A percentile compares a stretch with the other conserved stretches of the same genome.
These are phyloP conservation scores for Stevia rebaudiana DNA, from an alignment of 140 eudicot genomes.

Conservation along the genomic window DNA sequence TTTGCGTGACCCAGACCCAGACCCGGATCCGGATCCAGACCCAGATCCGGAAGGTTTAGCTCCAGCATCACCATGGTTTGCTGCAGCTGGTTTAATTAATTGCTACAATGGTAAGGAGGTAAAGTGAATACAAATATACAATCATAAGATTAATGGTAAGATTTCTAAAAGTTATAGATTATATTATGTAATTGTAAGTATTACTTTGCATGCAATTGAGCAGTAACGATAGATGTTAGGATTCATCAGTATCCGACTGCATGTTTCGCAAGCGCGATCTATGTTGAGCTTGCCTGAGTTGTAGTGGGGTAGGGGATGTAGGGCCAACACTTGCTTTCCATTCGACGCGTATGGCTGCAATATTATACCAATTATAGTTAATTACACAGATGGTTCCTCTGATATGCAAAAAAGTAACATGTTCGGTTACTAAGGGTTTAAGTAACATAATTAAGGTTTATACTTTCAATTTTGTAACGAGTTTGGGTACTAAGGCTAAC, in stretches of 20 bases:
- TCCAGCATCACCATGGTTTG: neutral
- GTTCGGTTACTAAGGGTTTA: too few relatives aligned
- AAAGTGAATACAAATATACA: neutral
- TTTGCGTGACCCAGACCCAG: neutral
- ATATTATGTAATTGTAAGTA: neutral
- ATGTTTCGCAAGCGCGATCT: conserved; percentile 8
- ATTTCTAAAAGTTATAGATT: neutral
- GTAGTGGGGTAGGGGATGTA: conserved; percentile 7
- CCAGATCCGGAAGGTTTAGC: neutral
- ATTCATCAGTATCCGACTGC: neutral
- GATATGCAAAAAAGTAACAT: too few relatives aligned
- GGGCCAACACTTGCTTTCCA: conserved; percentile 1
- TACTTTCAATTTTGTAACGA: too few relatives aligned
- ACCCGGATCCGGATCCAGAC: neutral
- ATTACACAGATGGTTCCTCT: too few relatives aligned
- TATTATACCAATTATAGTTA: neutral
- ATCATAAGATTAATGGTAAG: neutral
- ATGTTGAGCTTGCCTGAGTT: neutral
- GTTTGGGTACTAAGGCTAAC: too few relatives aligned
- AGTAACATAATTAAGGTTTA: too few relatives aligned
- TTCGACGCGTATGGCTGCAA: conserved; percentile 16
- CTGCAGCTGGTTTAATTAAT: neutral
- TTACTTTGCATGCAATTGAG: conserved; percentile 21
- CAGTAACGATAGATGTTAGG: neutral
- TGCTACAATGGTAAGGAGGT: neutral